A percentile compares a stretch with the other conserved stretches of the same genome.
Conservation (phyloP, 345 rosid genomes). For the Microthlaspi erraticum region DNA sequence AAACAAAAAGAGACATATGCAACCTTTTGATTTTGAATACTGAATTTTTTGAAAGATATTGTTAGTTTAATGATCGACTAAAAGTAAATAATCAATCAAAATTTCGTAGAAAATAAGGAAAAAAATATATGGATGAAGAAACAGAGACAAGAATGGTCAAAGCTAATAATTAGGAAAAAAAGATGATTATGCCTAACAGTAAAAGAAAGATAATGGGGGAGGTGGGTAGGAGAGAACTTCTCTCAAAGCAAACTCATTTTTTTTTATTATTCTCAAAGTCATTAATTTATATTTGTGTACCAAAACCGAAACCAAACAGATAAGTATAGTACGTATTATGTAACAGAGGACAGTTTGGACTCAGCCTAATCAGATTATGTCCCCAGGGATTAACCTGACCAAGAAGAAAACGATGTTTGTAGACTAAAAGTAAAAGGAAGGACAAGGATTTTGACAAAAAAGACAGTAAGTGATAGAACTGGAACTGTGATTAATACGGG, state of each 20-base stretch:
- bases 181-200: conserved; percentile 36
- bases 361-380: not conserved
- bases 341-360: not conserved
- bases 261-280: not conserved
- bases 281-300: not conserved
- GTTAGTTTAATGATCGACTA: not conserved
- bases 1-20: conserved; percentile 17
- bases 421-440: conserved; percentile 3
- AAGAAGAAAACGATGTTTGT: not conserved
- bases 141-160: conserved; percentile 43
- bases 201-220: conserved; percentile 21
- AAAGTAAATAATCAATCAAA: conserved; percentile 16
- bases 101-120: conserved; percentile 6
- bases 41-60: not conserved
- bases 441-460: not conserved
- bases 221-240: conserved; percentile 33
- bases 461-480: conserved; percentile 25
- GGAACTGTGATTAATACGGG: conserved; percentile 19
- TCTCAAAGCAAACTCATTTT: conserved; percentile 32
- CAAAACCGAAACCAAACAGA: not conserved
- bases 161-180: conserved; percentile 36
- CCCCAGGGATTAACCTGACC: not conserved
- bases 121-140: conserved; percentile 1
- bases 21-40: conserved; percentile 42
- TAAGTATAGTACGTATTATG: not conserved